Percentiles rank a stretch among this genome's conserved stretches.
Evolutionary conservation across 345 rosid species (phyloP).

Genomic region (Citrus glauca): DNA sequence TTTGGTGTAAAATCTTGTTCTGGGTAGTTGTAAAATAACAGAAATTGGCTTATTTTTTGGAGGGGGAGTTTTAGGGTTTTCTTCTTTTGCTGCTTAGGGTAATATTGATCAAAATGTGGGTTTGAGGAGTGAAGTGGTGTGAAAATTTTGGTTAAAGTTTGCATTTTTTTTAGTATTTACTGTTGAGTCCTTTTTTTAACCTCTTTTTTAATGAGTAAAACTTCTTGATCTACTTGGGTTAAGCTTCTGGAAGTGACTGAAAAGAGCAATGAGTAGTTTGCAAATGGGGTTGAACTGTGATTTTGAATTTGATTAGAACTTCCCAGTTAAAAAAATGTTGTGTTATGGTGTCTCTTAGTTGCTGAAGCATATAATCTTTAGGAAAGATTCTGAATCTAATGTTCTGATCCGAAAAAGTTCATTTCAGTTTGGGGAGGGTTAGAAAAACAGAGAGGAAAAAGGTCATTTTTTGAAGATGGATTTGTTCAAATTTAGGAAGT

Average conservation of each 20-base stretch:
- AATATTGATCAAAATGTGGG: not conserved
- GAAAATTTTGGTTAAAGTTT: not conserved
- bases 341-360: conserved; percentile 1
- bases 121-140: not conserved
- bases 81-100: not conserved
- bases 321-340: not conserved
- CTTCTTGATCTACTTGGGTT: conserved; percentile 20
- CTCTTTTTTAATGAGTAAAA: not conserved
- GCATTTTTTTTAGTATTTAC: not conserved
- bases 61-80: not conserved
- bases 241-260: not conserved
- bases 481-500: conserved; percentile 65
- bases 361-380: conserved; percentile 19
- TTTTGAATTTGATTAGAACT: conserved; percentile 2
- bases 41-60: not conserved
- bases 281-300: conserved; percentile 5
- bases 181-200: too few relatives aligned
- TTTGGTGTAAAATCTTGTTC: conserved; percentile 5
- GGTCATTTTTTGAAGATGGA: conserved; percentile 45
- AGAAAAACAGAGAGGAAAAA: not conserved
- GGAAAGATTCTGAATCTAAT: conserved; percentile 4
- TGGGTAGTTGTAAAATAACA: not conserved
- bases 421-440: not conserved
- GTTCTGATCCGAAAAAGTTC: not conserved
- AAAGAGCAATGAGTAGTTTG: not conserved